Evolutionary conservation across 176 grass and related monocot species (phyloP).

Genomic region (Aechmea fasciata): DNA sequence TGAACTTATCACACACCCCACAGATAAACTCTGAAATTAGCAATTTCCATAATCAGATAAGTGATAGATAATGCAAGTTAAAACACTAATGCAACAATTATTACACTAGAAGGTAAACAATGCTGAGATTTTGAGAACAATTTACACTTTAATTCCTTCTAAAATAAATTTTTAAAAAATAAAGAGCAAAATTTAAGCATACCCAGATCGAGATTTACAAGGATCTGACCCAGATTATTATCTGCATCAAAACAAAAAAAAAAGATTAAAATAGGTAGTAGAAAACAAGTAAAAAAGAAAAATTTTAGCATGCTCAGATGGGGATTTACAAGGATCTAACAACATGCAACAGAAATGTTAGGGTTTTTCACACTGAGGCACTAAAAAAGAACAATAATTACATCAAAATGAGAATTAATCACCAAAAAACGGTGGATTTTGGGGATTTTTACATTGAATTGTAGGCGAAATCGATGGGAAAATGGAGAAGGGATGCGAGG

Average conservation of each 20-base stretch:
- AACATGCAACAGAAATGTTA: too few relatives aligned
- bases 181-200: background rate
- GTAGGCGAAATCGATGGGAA: too few relatives aligned
- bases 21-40: background rate
- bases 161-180: background rate
- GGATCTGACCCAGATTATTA: background rate
- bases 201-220: background rate
- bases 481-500: too few relatives aligned
- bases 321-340: background rate
- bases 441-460: too few relatives aligned
- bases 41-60: background rate
- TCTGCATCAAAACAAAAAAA: background rate
- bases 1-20: background rate
- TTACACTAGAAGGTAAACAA: background rate
- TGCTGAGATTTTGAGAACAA: background rate
- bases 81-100: background rate
- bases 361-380: too few relatives aligned
- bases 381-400: too few relatives aligned
- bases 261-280: background rate
- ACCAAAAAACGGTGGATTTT: too few relatives aligned
- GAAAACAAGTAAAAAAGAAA: background rate
- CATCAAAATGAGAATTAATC: too few relatives aligned
- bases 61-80: background rate
- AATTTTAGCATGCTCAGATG: too few relatives aligned
- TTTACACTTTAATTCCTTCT: background rate